Conservation (phyloP, 1,139 yeast species). For the Groenewaldozyma sp. region DNA sequence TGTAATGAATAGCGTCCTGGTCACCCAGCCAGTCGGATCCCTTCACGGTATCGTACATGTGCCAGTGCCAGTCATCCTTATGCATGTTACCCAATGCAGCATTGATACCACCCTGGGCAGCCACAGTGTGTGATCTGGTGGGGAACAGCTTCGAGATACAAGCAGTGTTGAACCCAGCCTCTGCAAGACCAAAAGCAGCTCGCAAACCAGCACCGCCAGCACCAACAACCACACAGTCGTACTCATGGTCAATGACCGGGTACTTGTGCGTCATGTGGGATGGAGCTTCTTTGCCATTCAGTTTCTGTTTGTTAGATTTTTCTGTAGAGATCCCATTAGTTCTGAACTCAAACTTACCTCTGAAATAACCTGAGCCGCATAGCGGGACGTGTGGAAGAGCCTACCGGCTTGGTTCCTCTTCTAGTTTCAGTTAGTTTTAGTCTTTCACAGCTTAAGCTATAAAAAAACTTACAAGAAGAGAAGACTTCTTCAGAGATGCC, state of each 20-base stretch:
- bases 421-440: too few relatives aligned
- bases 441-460: too few relatives aligned
- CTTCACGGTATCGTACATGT: slow-evolving; percentile 98
- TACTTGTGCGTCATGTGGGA: slow-evolving; percentile 50
- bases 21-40: slow-evolving; percentile 99
- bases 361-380: slow-evolving; percentile 22
- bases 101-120: slow-evolving; percentile 99
- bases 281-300: slow-evolving; percentile 31
- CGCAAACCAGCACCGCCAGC: slow-evolving; percentile 99
- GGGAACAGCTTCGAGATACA: slow-evolving; percentile 97
- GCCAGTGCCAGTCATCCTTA: slow-evolving; percentile 99
- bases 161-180: slow-evolving; percentile 95
- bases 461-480: too few relatives aligned
- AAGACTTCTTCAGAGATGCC: too few relatives aligned
- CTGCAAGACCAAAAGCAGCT: slow-evolving; percentile 96
- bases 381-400: slow-evolving; percentile 22
- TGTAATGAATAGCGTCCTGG: slow-evolving; percentile 97
- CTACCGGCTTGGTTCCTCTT: slow-evolving; percentile 5
- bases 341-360: not conserved
- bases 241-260: slow-evolving; percentile 89
- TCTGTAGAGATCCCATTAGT: not conserved
- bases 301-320: slow-evolving; percentile 1
- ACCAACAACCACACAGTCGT: slow-evolving; percentile 95
- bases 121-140: slow-evolving; percentile 97
- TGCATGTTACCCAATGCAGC: slow-evolving; percentile 98